Evolutionary conservation across 140 eudicot genomes (phyloP).

Genomic region (Erigeron philadelphicus): DNA sequence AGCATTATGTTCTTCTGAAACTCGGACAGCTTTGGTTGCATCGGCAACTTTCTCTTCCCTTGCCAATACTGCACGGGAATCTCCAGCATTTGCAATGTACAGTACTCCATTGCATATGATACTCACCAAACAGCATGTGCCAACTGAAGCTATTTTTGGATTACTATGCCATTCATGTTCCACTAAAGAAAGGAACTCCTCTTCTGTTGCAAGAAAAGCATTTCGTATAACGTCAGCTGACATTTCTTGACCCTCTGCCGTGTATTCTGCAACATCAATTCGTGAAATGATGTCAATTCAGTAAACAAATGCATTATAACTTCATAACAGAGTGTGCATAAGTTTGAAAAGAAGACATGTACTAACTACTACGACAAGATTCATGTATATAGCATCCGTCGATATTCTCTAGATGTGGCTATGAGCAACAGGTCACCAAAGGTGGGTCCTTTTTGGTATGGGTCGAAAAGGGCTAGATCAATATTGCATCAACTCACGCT

Average conservation of each 20-base stretch:
- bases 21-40: slow-evolving; percentile 47
- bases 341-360: not conserved
- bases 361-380: no score
- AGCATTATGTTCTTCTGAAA: slow-evolving; percentile 79
- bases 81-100: slow-evolving; percentile 80
- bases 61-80: slow-evolving; percentile 72
- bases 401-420: no score
- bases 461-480: no score
- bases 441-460: no score
- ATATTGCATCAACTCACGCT: no score
- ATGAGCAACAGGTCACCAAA: no score
- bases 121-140: slow-evolving; percentile 79
- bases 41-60: slow-evolving; percentile 34
- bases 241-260: slow-evolving; percentile 55
- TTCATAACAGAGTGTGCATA: not conserved
- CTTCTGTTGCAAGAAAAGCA: slow-evolving; percentile 67
- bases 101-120: slow-evolving; percentile 56
- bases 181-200: slow-evolving; percentile 56
- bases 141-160: slow-evolving; percentile 72
- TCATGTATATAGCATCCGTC: no score
- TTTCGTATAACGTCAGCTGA: slow-evolving; percentile 57
- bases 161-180: slow-evolving; percentile 45
- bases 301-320: slow-evolving; percentile 26
- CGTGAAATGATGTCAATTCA: slow-evolving; percentile 35
- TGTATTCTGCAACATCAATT: slow-evolving; percentile 40